Conservation (phyloP, 1,139 yeast species). For the Debaryomycetaceae sp. region DNA sequence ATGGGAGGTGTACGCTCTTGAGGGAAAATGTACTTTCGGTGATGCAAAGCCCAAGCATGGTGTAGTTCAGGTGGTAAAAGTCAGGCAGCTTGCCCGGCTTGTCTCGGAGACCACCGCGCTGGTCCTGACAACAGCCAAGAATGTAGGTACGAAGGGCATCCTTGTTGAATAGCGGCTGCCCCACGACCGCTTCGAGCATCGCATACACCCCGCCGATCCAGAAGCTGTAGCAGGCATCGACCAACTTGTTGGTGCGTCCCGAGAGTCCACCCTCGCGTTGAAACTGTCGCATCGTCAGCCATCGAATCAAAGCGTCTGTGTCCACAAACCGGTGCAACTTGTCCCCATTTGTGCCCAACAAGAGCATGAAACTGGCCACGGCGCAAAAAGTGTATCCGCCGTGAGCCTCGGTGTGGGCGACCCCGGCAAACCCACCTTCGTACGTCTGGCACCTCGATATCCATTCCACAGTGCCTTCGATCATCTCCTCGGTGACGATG, state of each 20-base stretch:
- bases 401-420: slow-evolving; percentile 84
- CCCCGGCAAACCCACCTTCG: slow-evolving; percentile 94
- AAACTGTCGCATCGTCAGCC: slow-evolving; percentile 72
- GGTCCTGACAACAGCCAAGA: slow-evolving; percentile 67
- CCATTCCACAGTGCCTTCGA: slow-evolving; percentile 54
- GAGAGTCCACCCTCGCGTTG: slow-evolving; percentile 77
- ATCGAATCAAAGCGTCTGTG: slow-evolving; percentile 43
- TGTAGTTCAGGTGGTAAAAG: slow-evolving; percentile 87
- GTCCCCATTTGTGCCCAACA: slow-evolving; percentile 25
- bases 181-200: slow-evolving; percentile 51
- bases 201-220: slow-evolving; percentile 88
- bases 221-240: slow-evolving; percentile 93
- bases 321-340: slow-evolving; percentile 16
- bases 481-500: slow-evolving; percentile 60
- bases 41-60: slow-evolving; percentile 69
- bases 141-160: slow-evolving; percentile 62
- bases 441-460: slow-evolving; percentile 74
- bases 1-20: neutral
- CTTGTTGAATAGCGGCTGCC: slow-evolving; percentile 42
- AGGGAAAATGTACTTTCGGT: slow-evolving; percentile 49
- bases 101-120: slow-evolving; percentile 74
- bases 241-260: slow-evolving; percentile 89
- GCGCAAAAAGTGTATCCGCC: slow-evolving; percentile 97
- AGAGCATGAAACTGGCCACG: slow-evolving; percentile 60
- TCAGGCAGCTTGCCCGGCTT: slow-evolving; percentile 83